A percentile compares a stretch with the other conserved stretches of the same genome.
Evolutionary conservation across 805 yeast species (phyloP).

Genomic region (Saturnispora kantuleensis): DNA sequence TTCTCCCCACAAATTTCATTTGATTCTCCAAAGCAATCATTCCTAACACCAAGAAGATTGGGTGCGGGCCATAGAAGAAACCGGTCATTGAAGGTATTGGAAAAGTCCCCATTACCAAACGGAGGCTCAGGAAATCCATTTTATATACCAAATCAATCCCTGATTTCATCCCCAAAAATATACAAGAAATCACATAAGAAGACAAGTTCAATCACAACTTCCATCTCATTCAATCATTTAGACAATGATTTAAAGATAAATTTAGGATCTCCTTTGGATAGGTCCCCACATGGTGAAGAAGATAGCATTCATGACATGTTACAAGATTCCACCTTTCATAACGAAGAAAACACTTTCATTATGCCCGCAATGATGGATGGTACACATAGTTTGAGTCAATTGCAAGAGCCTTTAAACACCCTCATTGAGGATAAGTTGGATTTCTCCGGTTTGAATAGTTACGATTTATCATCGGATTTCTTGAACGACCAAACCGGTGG

Average conservation of each 20-base stretch:
- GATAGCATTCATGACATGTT: not conserved
- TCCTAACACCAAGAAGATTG: constrained; percentile 13
- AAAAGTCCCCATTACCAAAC: constrained; percentile 25
- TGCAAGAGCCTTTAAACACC: constrained; percentile 8
- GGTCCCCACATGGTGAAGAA: constrained; percentile 9
- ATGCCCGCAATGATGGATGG: constrained; percentile 2
- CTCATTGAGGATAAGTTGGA: constrained; percentile 7
- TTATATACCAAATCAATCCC: constrained; percentile 32
- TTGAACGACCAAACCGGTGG: too few relatives aligned
- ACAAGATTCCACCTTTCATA: not conserved
- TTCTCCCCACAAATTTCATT: not conserved
- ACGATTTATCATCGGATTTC: too few relatives aligned
- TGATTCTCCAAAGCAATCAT: too few relatives aligned
- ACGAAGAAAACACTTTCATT: constrained; percentile 1
- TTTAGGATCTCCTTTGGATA: constrained; percentile 14
- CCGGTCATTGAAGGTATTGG: constrained; percentile 16
- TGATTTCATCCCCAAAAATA: constrained; percentile 32
- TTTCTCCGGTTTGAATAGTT: too few relatives aligned
- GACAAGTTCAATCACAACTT: constrained; percentile 24
- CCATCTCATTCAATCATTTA: constrained; percentile 23
- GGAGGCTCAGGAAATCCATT: constrained; percentile 34
- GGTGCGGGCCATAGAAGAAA: constrained; percentile 15
- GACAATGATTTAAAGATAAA: constrained; percentile 25
- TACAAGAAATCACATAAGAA: constrained; percentile 23
- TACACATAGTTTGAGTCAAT: not conserved